Percentiles rank a stretch among this genome's conserved stretches.
These are phyloP conservation scores for Aphanomyces invadans DNA, from an alignment of 352 stramenopile genomes.

Conservation along the genomic window DNA sequence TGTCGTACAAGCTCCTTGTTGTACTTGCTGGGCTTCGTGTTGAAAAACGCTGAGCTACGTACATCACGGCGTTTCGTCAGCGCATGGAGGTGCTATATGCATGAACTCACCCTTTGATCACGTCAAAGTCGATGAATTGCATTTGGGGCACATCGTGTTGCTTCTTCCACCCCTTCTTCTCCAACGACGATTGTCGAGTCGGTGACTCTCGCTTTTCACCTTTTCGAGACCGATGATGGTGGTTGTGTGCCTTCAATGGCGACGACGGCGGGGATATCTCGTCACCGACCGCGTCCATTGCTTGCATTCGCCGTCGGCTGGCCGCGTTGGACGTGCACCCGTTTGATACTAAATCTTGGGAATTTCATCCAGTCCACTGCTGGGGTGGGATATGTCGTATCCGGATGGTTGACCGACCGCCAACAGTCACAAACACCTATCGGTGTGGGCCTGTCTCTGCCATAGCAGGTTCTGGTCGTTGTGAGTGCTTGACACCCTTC, in stretches of 20 bases:
- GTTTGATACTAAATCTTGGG: too few species aligned
- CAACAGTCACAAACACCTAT: too few species aligned
- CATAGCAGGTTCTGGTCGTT: too few species aligned
- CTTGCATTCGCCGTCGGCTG: neutral
- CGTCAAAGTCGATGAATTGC: constrained; percentile 79
- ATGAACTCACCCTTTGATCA: constrained; percentile 66
- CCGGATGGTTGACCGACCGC: too few species aligned
- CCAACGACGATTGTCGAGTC: neutral
- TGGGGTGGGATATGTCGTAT: too few species aligned
- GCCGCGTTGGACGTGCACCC: neutral
- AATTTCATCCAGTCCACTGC: too few species aligned
- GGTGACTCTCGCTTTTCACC: constrained; percentile 3
- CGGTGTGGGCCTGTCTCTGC: too few species aligned
- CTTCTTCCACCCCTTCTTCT: constrained; percentile 11
- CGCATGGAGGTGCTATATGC: neutral
- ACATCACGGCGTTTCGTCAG: neutral
- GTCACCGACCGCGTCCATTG: neutral
- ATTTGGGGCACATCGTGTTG: constrained; percentile 2
- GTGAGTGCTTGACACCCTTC: too few species aligned
- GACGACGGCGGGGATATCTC: neutral
- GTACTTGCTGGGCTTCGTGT: constrained; percentile 76
- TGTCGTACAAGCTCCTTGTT: constrained; percentile 73
- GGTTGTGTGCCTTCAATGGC: constrained; percentile 2
- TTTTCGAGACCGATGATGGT: neutral
- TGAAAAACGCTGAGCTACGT: constrained; percentile 65